Evolutionary conservation across 176 grass and related monocot species (phyloP), one percentile per base, ranked within the genome.

Genomic region (Aegilops tauschii): DNA sequence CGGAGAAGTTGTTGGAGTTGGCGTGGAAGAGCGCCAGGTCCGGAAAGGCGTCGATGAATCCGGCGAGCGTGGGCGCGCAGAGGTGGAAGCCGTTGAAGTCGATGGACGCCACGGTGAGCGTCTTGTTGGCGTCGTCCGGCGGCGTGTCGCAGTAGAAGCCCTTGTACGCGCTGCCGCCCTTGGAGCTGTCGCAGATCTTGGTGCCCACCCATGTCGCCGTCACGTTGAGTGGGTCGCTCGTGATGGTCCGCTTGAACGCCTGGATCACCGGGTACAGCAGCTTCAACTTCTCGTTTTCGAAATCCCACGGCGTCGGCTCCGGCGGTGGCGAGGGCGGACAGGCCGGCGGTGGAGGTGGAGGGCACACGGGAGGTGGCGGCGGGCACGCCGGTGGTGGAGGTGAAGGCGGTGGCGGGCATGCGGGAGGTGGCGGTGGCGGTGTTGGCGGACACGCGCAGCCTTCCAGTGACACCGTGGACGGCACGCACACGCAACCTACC

Each of bases 21-120:
- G 95, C 93, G 86, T 97, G 95, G 87, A 95, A 97, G 23, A 97
- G 85, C 0, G 95, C 95, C 0, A 95, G 88, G 82, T 97, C 93
- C 3, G 95, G 93, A 82, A 97, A 92, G 23, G 4, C 5, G 74
- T 97, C 87, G 30, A 97, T 6, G 93, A 97, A 97, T 21, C 90
- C 89, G 12, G 40, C 75, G 7, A 97, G 62, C 12, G 78, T 88
- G 1, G 89, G 90, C 39, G 95, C 89, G 25, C 74, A 25, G 0
- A 97, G 74, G 49, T 69, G 69, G 87, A 76, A 95, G 68, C 87
- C 90, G 66, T 97, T 97, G 84, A 97, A 97, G 84, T 97, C 95
- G 56, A 97, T 89, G 64, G 95, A 97, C 3, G 95, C 93, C 8
- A 97, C 8, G 21, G 95, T 93, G 61, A 34, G 87, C 25, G 37